Evolutionary conservation across 2,329 filamentous ascomycete species (phyloP), one percentile per base, ranked within the genome.

Genomic region (Botrytis galanthina): DNA sequence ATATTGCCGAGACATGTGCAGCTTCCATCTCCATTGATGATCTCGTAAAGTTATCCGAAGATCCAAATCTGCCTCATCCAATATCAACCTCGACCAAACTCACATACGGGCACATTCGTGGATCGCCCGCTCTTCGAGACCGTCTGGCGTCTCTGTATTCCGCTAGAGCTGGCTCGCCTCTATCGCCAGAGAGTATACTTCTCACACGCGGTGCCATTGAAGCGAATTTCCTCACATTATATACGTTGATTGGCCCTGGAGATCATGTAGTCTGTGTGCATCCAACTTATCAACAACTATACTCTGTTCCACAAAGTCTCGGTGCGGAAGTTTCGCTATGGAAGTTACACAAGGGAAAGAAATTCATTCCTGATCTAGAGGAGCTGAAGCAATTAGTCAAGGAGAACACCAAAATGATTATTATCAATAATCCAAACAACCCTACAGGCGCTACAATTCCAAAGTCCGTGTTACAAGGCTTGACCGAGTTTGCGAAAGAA

Each of bases 261-360:
- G 93, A 97, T 80, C 94, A 97, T 85, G 92, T 95, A 64, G 87
- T 97, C 74, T 96, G 93, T 79, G 92, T 96, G 73, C 93, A 94
- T 80, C 94, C 94, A 20, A 95, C 93, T 0, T 97, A 96, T 79
- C 93, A 96, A 81, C 93, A 96, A 78, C 86, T 97, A 1, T 96
- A 95, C 80, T 85, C 89, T 16, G 88, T 97, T 0, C 93, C 94
- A 0, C 85, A 86, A 76, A 91, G 90, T 54, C 83, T 97, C 8
- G 93, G 94, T 0, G 93, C 93, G 1, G 88, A 93, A 74, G 92
- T 97, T 26, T 90, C 90, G 60, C 81, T 95, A 18, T 97, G 94
- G 94, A 89, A 88, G 80, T 85, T 93, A 14, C 87, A 86, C 67
- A 85, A 88, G 57, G 85, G 89, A 35, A 87, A 93, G 67, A 86